Conservation (phyloP, 768 basidiomycete genomes). For the Xerocomellus intermedius region DNA sequence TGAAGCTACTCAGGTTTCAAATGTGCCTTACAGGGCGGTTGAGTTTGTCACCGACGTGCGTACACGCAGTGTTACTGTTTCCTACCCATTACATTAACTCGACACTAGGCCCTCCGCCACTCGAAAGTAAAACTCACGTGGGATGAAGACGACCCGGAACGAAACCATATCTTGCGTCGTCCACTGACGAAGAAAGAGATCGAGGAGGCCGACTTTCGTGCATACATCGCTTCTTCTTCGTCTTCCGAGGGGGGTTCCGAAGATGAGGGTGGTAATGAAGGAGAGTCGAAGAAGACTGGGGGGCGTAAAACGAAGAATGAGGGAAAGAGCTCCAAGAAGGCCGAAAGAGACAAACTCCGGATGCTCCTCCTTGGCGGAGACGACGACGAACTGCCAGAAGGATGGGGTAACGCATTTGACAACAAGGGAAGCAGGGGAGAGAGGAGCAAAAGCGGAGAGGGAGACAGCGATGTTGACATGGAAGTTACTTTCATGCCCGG, state of each 20-base stretch:
- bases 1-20: slow-evolving; percentile 70
- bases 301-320: slow-evolving; percentile 9
- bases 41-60: slow-evolving; percentile 93
- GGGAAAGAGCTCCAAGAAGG: slow-evolving; percentile 35
- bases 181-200: slow-evolving; percentile 79
- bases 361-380: slow-evolving; percentile 67
- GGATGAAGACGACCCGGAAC: slow-evolving; percentile 96
- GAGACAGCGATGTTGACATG: slow-evolving; percentile 67
- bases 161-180: slow-evolving; percentile 76
- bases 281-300: slow-evolving; percentile 1
- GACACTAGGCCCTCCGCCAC: slow-evolving; percentile 82
- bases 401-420: slow-evolving; percentile 60
- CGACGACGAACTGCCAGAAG: slow-evolving; percentile 74
- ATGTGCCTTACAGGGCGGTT: slow-evolving; percentile 62
- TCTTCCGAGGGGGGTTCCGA: slow-evolving; percentile 59
- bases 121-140: slow-evolving; percentile 98
- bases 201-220: slow-evolving; percentile 87
- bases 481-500: slow-evolving; percentile 95
- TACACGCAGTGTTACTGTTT: neutral
- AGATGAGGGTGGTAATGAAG: slow-evolving; percentile 10
- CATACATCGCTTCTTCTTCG: slow-evolving; percentile 69
- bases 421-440: slow-evolving; percentile 8
- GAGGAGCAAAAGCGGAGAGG: slow-evolving; percentile 11
- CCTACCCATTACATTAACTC: neutral
- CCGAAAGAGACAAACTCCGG: slow-evolving; percentile 71